Base-by-base conservation (phyloP, 2,329 filamentous ascomycete genomes). In the Talaromyces pinophilus region DNA sequence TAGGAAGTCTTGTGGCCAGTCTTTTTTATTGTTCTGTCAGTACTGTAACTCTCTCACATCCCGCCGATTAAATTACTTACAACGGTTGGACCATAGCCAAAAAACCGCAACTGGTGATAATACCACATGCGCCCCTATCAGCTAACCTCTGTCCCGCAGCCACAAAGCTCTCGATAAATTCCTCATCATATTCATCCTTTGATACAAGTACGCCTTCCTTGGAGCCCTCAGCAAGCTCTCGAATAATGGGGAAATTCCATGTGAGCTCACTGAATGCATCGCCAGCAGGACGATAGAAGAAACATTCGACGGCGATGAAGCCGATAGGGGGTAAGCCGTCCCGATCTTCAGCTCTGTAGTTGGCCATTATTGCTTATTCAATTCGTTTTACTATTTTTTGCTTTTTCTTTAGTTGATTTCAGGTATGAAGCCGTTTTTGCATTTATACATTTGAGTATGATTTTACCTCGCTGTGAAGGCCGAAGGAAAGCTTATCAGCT, bases 101-200 rank as follows among this genome's bases (percentile, higher is more conserved):
- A 62, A 80, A 80, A 1, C 78, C 78, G 61, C 78, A 80, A 69
- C 78, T 79, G 1, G 78, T 80, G 40, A 80, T 75, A 57, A 79
- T 75, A 28, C 77, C 77, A 2, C 80, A 72, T 22, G 72, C 72
- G 1, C 78, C 78, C 54, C 71, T 70, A 11, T 76, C 70, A 5
- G 74, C 74, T 1, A 80, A 72, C 42, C 68, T 75, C 59, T 71
- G 61, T 2, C 77, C 76, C 0, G 78, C 75, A 28, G 71, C 70
- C 5, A 79, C 77, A 57, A 80, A 79, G 1, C 72, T 69, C 28
- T 76, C 72, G 35, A 78, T 72, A 33, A 80, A 79, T 0, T 68
- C 75, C 59, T 73, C 72, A 28, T 74, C 70, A 62, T 80, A 80
- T 1, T 61, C 64, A 2, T 71, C 68, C 4, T 69, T 67, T 0